phyloP scores from a whole-genome alignment of 78 protist species.

The Dictyostelium capitatum region DNA sequence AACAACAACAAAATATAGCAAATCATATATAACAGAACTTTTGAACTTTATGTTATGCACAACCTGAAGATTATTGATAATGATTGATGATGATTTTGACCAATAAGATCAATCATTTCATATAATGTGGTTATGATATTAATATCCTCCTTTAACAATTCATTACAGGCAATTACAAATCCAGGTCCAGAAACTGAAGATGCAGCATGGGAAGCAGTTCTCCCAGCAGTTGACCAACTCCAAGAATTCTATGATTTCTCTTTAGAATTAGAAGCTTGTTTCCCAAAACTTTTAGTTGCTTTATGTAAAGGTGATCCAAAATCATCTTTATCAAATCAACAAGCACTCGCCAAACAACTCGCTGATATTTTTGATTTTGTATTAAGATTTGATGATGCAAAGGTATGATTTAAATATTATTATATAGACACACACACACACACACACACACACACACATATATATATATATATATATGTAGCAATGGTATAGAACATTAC shows the following conservation, averaged over 20 bases:
- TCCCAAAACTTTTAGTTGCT: constrained; percentile 89
- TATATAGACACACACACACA: too few species aligned
- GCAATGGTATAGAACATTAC: background rate
- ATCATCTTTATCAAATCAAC: constrained; percentile 81
- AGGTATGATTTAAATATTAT: constrained; percentile 45
- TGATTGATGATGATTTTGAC: too few species aligned
- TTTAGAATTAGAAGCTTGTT: constrained; percentile 74
- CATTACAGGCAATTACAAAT: constrained; percentile 81
- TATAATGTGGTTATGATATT: background rate
- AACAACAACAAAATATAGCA: too few species aligned
- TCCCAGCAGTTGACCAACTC: constrained; percentile 86
- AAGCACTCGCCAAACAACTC: constrained; percentile 92
- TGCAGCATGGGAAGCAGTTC: constrained; percentile 87
- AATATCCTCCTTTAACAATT: background rate
- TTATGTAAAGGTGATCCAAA: constrained; percentile 85
- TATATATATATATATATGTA: background rate
- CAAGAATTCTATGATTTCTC: constrained; percentile 89
- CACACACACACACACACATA: too few species aligned
- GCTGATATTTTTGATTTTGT: constrained; percentile 92
- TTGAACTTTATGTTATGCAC: too few species aligned
- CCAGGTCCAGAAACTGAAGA: constrained; percentile 88
- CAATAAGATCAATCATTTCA: too few species aligned
- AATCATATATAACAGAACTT: too few species aligned
- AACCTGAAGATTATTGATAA: too few species aligned
- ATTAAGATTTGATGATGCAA: constrained; percentile 88